Conservation (phyloP, 441 rosid genomes). For the Brassica hybrid region DNA sequence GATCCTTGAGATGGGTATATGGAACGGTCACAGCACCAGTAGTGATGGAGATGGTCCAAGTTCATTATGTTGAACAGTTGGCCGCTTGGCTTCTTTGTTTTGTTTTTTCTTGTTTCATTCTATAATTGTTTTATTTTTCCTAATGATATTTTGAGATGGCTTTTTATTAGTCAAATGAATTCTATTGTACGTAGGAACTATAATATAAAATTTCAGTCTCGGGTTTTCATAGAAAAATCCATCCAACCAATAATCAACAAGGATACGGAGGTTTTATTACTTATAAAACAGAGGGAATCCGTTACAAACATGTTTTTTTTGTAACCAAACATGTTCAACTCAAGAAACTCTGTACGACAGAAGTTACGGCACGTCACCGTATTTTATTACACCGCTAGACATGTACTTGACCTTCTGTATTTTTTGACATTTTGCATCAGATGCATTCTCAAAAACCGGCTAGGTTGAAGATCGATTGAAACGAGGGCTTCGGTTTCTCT, state of each 20-base stretch:
- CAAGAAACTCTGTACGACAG: constrained; percentile 8
- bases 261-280: not conserved
- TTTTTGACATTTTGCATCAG: too few species aligned
- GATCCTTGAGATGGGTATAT: not conserved
- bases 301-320: not conserved
- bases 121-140: too few species aligned
- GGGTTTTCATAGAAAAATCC: too few species aligned
- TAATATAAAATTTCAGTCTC: too few species aligned
- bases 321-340: constrained; percentile 23
- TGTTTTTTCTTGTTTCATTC: not conserved
- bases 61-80: not conserved
- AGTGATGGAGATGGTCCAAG: not conserved
- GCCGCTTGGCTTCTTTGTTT: not conserved
- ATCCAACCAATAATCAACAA: too few species aligned
- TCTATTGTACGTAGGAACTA: too few species aligned
- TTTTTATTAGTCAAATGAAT: too few species aligned
- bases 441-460: constrained; percentile 37
- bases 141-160: too few species aligned
- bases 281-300: constrained; percentile 26
- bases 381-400: not conserved
- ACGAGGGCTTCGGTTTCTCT: constrained; percentile 22
- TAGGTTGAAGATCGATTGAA: constrained; percentile 28
- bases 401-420: not conserved
- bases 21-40: not conserved
- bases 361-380: constrained; percentile 3